Base-by-base conservation (phyloP, 2,329 filamentous ascomycete species). In the Claviceps monticola region DNA sequence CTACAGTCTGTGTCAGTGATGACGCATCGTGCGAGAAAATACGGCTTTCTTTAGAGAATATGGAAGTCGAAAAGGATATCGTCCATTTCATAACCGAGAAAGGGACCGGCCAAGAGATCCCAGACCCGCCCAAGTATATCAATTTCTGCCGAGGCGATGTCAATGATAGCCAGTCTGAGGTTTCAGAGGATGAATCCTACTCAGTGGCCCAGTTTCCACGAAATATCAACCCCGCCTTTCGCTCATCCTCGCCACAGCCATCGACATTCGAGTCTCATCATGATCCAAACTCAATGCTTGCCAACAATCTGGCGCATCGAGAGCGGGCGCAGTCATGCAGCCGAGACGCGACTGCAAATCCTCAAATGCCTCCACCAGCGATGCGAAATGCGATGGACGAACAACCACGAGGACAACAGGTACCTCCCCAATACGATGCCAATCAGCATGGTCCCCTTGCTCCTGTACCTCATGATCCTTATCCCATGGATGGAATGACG, bases 1-100 rank as follows among this genome's bases (percentile, higher is more conserved):
- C 91, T 0, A 97, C 91, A 0, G 93, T 97, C 11, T 98, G 93
- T 63, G 93, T 98, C 47, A 97, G 90, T 65, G 93, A 98, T 62
- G 93, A 98, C 71, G 81, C 86, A 56, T 93, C 91, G 2, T 98
- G 91, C 67, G 94, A 98, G 69, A 97, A 96, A 72, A 87, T 98
- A 55, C 83, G 94, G 11, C 72, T 97, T 5, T 91, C 91, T 0
- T 75, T 98, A 2, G 94, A 98, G 70, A 86, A 87, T 62, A 95
- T 94, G 71, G 93, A 98, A 61, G 93, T 98, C 2, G 90, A 96
- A 66, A 95, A 91, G 66, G 94, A 98, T 65, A 96, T 98, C 56
- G 71, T 81, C 21, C 73, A 69, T 56, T 98, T 98, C 71, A 98
- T 98, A 69, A 84, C 78, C 56, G 89, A 95, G 47, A 79, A 72